Conservation (phyloP, 2,329 filamentous ascomycete genomes). For the Colletotrichum sansevieriae region DNA sequence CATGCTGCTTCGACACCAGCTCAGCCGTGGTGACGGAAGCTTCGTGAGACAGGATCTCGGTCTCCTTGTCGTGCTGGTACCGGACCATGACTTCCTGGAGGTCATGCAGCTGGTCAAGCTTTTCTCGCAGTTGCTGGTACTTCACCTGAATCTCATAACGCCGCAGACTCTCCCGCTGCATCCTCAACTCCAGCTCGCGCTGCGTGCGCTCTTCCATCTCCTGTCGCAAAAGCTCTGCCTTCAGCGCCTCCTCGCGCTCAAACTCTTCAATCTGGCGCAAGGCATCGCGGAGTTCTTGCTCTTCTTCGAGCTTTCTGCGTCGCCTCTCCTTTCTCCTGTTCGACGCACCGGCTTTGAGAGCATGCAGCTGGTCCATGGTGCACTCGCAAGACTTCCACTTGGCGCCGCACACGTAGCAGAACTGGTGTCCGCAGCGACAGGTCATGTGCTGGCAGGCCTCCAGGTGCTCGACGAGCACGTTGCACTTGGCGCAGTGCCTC, state of each 20-base stretch:
- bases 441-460: conserved; percentile 91
- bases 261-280: conserved; percentile 61
- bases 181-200: conserved; percentile 54
- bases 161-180: conserved; percentile 56
- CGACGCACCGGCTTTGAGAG: conserved; percentile 54
- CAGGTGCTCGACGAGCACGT: conserved; percentile 79
- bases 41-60: conserved; percentile 45
- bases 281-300: conserved; percentile 52
- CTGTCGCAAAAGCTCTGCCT: conserved; percentile 54
- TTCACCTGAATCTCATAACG: conserved; percentile 54
- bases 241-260: conserved; percentile 60
- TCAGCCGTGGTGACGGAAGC: conserved; percentile 46
- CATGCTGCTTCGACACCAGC: conserved; percentile 51
- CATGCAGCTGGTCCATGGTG: conserved; percentile 59
- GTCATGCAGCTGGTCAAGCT: conserved; percentile 57
- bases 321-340: conserved; percentile 51
- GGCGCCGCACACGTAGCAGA: conserved; percentile 84
- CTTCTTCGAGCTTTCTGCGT: conserved; percentile 51
- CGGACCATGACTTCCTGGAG: conserved; percentile 56
- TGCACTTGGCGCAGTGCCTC: conserved; percentile 79
- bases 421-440: conserved; percentile 83
- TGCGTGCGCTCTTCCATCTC: conserved; percentile 56
- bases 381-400: conserved; percentile 82
- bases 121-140: conserved; percentile 53
- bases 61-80: conserved; percentile 54